phyloP scores from a whole-genome alignment of 2,329 filamentous ascomycete species.

The Clarireedia sp. region DNA sequence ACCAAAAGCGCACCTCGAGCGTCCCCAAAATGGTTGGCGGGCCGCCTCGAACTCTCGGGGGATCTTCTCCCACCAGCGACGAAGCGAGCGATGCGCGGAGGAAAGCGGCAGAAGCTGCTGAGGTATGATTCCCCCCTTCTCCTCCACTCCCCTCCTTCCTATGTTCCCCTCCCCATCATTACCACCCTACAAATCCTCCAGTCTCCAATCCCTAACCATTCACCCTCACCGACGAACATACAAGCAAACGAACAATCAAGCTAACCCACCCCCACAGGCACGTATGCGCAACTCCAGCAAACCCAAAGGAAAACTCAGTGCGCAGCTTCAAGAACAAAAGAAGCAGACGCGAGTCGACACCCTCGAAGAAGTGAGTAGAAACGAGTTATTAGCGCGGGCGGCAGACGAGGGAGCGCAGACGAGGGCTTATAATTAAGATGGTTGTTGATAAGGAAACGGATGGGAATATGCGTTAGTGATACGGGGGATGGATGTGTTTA shows the following conservation, averaged over 20 bases:
- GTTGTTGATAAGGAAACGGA: not conserved
- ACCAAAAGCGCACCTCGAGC: conserved; percentile 38
- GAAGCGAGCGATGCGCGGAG: conserved; percentile 51
- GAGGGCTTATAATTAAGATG: conserved; percentile 46
- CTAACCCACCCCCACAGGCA: not conserved
- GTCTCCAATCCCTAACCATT: not conserved
- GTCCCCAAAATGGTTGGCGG: conserved; percentile 46
- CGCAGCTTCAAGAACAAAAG: conserved; percentile 67
- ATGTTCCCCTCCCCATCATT: not conserved
- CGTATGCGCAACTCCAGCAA: conserved; percentile 30
- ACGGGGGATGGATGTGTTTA: not conserved
- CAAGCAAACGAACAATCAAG: not conserved
- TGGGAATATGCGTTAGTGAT: not conserved
- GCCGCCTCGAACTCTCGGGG: conserved; percentile 56
- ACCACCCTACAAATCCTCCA: not conserved
- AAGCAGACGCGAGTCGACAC: conserved; percentile 62
- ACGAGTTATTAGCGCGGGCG: conserved; percentile 54
- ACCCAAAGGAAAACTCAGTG: conserved; percentile 54
- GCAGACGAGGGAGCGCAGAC: conserved; percentile 54
- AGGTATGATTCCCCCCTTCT: conserved; percentile 29
- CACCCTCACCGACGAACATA: not conserved
- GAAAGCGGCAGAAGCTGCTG: conserved; percentile 73
- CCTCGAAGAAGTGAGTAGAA: conserved; percentile 58
- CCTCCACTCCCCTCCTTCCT: too few species aligned
- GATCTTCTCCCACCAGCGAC: conserved; percentile 35